phyloP scores from a whole-genome alignment of 1,284 basidiomycete species.

The Irpex sp. region DNA sequence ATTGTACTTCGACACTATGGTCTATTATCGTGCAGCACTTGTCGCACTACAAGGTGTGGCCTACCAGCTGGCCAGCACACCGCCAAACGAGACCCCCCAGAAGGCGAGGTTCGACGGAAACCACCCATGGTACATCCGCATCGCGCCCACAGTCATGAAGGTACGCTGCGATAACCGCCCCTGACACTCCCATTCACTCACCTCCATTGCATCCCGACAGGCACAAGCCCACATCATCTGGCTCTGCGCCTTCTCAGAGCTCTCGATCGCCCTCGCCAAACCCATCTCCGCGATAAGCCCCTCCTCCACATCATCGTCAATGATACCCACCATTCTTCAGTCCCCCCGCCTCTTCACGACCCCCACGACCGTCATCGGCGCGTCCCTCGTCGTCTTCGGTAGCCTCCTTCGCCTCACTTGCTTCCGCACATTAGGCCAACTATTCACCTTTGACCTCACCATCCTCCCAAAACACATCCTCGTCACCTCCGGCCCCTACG shows the following conservation, averaged over 20 bases:
- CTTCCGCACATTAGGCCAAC: slow-evolving; percentile 40
- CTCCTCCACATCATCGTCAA: not conserved
- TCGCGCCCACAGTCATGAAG: slow-evolving; percentile 57
- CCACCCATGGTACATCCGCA: slow-evolving; percentile 48
- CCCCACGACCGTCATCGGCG: slow-evolving; percentile 46
- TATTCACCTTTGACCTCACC: slow-evolving; percentile 64
- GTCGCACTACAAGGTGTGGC: slow-evolving; percentile 45
- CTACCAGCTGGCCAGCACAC: slow-evolving; percentile 53
- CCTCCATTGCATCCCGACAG: slow-evolving; percentile 26
- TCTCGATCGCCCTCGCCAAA: slow-evolving; percentile 39
- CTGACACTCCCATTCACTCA: not conserved
- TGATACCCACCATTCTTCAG: not conserved
- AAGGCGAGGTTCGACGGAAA: slow-evolving; percentile 55
- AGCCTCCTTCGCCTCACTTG: slow-evolving; percentile 36
- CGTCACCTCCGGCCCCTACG: slow-evolving; percentile 51
- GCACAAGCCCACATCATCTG: slow-evolving; percentile 49
- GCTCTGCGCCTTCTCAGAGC: slow-evolving; percentile 46
- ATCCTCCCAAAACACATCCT: slow-evolving; percentile 53
- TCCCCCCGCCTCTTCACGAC: slow-evolving; percentile 32
- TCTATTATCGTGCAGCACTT: slow-evolving; percentile 38
- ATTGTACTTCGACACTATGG: not conserved
- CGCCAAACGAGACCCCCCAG: slow-evolving; percentile 52
- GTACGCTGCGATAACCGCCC: slow-evolving; percentile 24
- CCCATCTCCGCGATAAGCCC: not conserved
- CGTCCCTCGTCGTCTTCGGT: slow-evolving; percentile 44